Conservation (phyloP, 2,329 filamentous ascomycete species). For the Parascedosporium putredinis region DNA sequence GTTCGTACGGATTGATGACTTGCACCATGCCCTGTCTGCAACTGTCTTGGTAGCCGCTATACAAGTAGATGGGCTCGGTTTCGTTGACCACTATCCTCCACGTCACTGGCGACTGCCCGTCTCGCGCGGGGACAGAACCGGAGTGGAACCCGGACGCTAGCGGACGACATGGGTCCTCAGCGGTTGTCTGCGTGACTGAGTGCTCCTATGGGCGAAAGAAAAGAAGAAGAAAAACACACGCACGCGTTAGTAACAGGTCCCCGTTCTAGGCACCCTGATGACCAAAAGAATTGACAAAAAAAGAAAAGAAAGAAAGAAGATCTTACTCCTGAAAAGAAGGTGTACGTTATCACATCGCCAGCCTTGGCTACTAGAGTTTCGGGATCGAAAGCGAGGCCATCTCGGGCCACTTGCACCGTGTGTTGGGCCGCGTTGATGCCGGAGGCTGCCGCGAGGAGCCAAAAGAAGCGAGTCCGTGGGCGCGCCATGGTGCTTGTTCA, state of each 20-base stretch:
- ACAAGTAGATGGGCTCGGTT: constrained; percentile 37
- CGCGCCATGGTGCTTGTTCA: too few species aligned
- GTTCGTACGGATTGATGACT: constrained; percentile 26
- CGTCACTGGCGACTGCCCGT: constrained; percentile 18
- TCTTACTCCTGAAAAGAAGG: constrained; percentile 26
- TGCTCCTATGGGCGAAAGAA: constrained; percentile 22
- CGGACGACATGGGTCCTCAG: constrained; percentile 27
- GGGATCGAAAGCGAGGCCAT: constrained; percentile 26
- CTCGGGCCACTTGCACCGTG: constrained; percentile 25
- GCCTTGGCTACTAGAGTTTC: constrained; percentile 21
- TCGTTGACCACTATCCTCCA: constrained; percentile 35
- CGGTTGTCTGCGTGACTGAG: constrained; percentile 29
- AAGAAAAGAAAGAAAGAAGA: not conserved
- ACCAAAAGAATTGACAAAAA: too few species aligned
- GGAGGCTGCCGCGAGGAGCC: constrained; percentile 2
- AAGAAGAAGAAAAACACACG: not conserved
- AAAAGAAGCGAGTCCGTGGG: not conserved
- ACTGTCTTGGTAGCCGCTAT: constrained; percentile 33
- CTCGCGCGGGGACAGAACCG: constrained; percentile 21
- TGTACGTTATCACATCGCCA: constrained; percentile 30
- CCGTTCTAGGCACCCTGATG: too few species aligned
- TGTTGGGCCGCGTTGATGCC: constrained; percentile 18
- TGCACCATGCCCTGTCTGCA: constrained; percentile 34
- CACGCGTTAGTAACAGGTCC: too few species aligned
- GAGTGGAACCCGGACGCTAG: constrained; percentile 28